Percentiles rank a stretch among this genome's conserved stretches.
phyloP scores from a whole-genome alignment of 768 basidiomycete species.

The Agrocybe pediades region DNA sequence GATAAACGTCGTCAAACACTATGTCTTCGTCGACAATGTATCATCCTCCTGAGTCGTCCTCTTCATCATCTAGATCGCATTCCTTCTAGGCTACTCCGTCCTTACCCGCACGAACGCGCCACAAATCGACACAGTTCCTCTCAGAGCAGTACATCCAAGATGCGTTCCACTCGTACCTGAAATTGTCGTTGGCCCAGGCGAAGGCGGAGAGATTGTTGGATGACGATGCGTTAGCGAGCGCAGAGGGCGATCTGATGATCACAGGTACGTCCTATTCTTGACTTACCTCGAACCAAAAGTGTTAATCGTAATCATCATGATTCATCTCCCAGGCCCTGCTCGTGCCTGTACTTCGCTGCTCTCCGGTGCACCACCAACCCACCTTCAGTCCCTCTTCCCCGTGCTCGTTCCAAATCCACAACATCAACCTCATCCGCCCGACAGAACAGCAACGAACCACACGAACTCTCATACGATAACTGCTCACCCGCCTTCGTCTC shows the following conservation, averaged over 20 bases:
- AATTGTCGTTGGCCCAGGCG: conserved; percentile 76
- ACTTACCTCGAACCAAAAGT: not conserved
- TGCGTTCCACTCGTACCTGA: conserved; percentile 81
- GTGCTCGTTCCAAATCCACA: conserved; percentile 47
- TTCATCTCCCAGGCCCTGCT: conserved; percentile 60
- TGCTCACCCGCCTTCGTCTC: conserved; percentile 69
- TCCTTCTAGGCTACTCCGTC: not conserved
- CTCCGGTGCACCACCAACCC: conserved; percentile 74
- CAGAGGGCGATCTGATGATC: conserved; percentile 85
- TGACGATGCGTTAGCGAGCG: conserved; percentile 71
- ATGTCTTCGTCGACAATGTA: not conserved
- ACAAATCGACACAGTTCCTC: conserved; percentile 27
- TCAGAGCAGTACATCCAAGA: conserved; percentile 72
- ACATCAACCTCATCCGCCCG: conserved; percentile 12
- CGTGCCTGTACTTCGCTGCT: conserved; percentile 83
- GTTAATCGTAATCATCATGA: not conserved
- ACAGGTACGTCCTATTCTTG: conserved; percentile 70
- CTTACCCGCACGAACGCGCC: not conserved
- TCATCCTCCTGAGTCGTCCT: not conserved
- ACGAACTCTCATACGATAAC: conserved; percentile 64
- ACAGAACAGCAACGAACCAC: conserved; percentile 35
- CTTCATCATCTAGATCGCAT: not conserved
- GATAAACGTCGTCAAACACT: not conserved
- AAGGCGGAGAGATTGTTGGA: conserved; percentile 76
- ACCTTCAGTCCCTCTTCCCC: conserved; percentile 80